phyloP scores from a whole-genome alignment of 306 rosid genomes.

The Fagus sylvatica region DNA sequence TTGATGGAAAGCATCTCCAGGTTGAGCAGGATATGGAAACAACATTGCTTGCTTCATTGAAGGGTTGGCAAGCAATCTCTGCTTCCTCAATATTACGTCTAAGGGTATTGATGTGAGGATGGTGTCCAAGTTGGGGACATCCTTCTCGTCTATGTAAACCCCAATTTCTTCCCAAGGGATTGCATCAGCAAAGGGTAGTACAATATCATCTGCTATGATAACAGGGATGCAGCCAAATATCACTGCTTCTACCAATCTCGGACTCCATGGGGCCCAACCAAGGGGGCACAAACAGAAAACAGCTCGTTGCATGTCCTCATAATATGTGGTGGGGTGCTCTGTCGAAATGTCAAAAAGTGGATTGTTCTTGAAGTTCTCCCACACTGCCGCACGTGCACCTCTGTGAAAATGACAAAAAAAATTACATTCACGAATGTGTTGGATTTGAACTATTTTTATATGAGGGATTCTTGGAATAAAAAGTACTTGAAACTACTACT shows the following conservation, averaged over 20 bases:
- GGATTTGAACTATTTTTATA: neutral
- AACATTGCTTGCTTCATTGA: slow-evolving; percentile 98
- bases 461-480: neutral
- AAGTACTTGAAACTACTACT: neutral
- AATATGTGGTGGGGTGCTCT: slow-evolving; percentile 89
- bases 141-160: slow-evolving; percentile 79
- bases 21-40: slow-evolving; percentile 91
- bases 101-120: slow-evolving; percentile 89
- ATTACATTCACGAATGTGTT: neutral
- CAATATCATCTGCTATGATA: slow-evolving; percentile 93
- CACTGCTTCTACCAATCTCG: slow-evolving; percentile 94
- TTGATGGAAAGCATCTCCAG: slow-evolving; percentile 95
- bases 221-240: slow-evolving; percentile 97
- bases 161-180: slow-evolving; percentile 99
- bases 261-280: slow-evolving; percentile 99
- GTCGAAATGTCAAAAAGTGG: slow-evolving; percentile 97
- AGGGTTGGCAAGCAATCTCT: slow-evolving; percentile 93
- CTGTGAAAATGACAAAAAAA: slow-evolving; percentile 34
- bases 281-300: slow-evolving; percentile 96
- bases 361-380: slow-evolving; percentile 98
- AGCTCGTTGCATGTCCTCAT: slow-evolving; percentile 97
- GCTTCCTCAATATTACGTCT: slow-evolving; percentile 79
- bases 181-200: slow-evolving; percentile 96
- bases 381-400: slow-evolving; percentile 96
- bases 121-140: slow-evolving; percentile 82